A percentile compares a stretch with the other conserved stretches of the same genome.
Evolutionary conservation across 176 grass and related monocot species (phyloP).

Genomic region (Phragmites australis): DNA sequence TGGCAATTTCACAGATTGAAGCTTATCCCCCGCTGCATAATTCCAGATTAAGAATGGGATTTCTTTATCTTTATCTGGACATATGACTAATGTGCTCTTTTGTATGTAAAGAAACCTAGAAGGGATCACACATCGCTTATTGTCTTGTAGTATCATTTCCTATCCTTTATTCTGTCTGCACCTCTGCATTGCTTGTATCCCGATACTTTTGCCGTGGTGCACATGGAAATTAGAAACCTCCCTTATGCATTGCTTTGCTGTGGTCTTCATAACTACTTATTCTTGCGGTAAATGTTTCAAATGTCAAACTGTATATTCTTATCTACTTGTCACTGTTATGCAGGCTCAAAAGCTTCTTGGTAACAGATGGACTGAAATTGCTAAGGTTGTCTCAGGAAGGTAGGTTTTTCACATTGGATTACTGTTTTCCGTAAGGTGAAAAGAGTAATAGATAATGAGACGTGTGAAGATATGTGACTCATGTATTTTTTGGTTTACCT

Average conservation of each 20-base stretch:
- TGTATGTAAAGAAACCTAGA: not conserved
- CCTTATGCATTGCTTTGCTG: not conserved
- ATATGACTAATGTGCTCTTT: conserved; percentile 4
- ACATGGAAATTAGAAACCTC: conserved; percentile 14
- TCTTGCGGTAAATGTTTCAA: not conserved
- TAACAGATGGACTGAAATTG: conserved; percentile 98
- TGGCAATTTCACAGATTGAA: not conserved
- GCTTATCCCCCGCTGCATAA: not conserved
- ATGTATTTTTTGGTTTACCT: conserved; percentile 9
- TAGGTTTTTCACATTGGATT: conserved; percentile 44
- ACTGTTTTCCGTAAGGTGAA: conserved; percentile 6
- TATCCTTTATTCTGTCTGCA: too few relatives aligned
- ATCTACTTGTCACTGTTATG: conserved; percentile 36
- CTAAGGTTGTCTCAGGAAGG: conserved; percentile 96
- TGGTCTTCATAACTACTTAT: not conserved
- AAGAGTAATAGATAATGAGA: not conserved
- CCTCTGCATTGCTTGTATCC: too few relatives aligned
- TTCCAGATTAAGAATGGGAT: not conserved
- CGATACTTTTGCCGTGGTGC: too few relatives aligned
- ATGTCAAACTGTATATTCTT: conserved; percentile 11
- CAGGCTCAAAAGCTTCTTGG: conserved; percentile 94
- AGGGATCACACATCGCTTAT: not conserved
- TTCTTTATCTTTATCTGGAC: conserved; percentile 4
- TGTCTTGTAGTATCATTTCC: not conserved
- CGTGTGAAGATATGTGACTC: not conserved